A percentile compares a stretch with the other conserved stretches of the same genome.
Evolutionary conservation across 345 rosid genomes (phyloP).

Genomic region (Arabidopsis suecica): DNA sequence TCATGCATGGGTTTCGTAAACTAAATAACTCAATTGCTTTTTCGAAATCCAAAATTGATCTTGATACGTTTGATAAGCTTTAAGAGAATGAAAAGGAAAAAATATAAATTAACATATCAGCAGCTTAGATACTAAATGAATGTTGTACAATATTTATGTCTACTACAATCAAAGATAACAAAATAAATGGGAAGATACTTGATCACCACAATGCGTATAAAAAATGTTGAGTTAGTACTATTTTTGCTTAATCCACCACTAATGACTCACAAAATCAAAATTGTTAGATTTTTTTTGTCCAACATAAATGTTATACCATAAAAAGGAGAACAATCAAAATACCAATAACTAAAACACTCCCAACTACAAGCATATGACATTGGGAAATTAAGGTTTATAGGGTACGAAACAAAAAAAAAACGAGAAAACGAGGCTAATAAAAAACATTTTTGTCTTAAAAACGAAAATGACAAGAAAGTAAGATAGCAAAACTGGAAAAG

Average conservation of each 20-base stretch:
- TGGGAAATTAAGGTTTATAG: background rate
- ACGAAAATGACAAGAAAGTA: slow-evolving; percentile 3
- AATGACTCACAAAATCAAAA: too few relatives aligned
- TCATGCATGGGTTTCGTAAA: slow-evolving; percentile 1
- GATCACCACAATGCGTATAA: background rate
- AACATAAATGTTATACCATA: too few relatives aligned
- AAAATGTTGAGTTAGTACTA: background rate
- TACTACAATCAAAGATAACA: background rate
- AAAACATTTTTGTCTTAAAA: background rate
- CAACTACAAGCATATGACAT: background rate
- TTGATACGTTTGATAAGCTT: background rate
- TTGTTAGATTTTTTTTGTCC: too few relatives aligned
- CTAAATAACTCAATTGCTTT: background rate
- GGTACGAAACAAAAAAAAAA: background rate
- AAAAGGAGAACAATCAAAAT: background rate
- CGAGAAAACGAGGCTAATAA: background rate
- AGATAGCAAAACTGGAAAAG: slow-evolving; percentile 4
- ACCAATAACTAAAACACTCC: slow-evolving; percentile 5
- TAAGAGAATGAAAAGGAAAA: background rate
- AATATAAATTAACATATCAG: too few relatives aligned
- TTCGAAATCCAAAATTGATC: background rate
- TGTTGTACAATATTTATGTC: too few relatives aligned
- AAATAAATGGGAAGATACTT: background rate
- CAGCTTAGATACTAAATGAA: too few relatives aligned
- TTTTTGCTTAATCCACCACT: background rate